phyloP scores from a whole-genome alignment of 768 basidiomycete genomes.

The Podaxis sp. region DNA sequence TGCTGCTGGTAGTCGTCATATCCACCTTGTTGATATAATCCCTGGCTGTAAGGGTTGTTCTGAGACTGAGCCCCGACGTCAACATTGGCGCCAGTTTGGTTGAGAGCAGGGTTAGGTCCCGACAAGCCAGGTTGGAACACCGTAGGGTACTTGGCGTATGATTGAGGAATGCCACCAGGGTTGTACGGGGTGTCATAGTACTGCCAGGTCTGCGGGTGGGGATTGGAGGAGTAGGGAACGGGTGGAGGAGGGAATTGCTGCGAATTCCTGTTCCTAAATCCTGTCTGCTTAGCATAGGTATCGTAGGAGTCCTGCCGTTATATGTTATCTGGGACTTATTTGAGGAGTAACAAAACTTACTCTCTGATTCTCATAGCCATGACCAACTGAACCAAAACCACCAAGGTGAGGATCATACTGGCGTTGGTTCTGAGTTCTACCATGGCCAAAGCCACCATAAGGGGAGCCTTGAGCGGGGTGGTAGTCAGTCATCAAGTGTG shows the following conservation, averaged over 20 bases:
- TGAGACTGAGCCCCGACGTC: slow-evolving; percentile 46
- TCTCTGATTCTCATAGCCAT: slow-evolving; percentile 69
- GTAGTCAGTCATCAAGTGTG: too few species aligned
- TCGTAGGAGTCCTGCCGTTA: slow-evolving; percentile 69
- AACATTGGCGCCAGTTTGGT: slow-evolving; percentile 56
- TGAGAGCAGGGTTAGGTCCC: slow-evolving; percentile 61
- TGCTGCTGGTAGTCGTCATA: slow-evolving; percentile 47
- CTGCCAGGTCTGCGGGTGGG: slow-evolving; percentile 63
- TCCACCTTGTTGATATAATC: slow-evolving; percentile 57
- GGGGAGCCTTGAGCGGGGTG: slow-evolving; percentile 49
- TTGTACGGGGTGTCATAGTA: slow-evolving; percentile 73
- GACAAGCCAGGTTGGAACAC: slow-evolving; percentile 75
- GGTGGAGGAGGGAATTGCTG: slow-evolving; percentile 72
- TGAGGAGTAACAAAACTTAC: slow-evolving; percentile 35
- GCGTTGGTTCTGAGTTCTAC: slow-evolving; percentile 52
- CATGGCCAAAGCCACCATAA: slow-evolving; percentile 66
- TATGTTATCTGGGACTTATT: slow-evolving; percentile 19
- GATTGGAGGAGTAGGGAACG: slow-evolving; percentile 51
- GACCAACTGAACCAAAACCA: slow-evolving; percentile 61
- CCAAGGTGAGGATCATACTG: slow-evolving; percentile 54
- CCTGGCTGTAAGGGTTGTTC: slow-evolving; percentile 59
- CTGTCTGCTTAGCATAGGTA: slow-evolving; percentile 60
- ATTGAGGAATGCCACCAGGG: slow-evolving; percentile 60
- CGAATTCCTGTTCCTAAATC: slow-evolving; percentile 65
- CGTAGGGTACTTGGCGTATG: slow-evolving; percentile 74